phyloP scores from a whole-genome alignment of 2,329 filamentous ascomycete species.

The Fusarium chuoi region DNA sequence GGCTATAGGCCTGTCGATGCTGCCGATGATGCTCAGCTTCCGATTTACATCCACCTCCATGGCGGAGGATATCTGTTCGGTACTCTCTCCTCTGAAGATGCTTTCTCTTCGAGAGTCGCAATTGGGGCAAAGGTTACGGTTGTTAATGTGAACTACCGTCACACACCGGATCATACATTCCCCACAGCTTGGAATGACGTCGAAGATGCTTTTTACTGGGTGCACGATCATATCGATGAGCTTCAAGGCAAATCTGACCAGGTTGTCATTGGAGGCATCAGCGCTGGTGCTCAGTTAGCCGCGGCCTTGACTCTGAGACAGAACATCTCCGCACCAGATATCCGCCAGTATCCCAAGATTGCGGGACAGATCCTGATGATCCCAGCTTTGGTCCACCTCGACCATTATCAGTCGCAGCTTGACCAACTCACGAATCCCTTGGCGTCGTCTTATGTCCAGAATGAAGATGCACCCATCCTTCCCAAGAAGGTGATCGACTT shows the following conservation, averaged over 20 bases:
- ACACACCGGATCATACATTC: slow-evolving; percentile 63
- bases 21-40: slow-evolving; percentile 51
- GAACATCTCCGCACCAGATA: slow-evolving; percentile 39
- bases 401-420: slow-evolving; percentile 41
- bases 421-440: slow-evolving; percentile 48
- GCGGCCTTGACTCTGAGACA: slow-evolving; percentile 53
- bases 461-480: slow-evolving; percentile 61
- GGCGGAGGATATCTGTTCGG: slow-evolving; percentile 68
- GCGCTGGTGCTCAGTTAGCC: slow-evolving; percentile 57
- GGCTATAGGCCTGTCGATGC: slow-evolving; percentile 15
- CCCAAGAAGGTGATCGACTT: slow-evolving; percentile 43
- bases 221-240: slow-evolving; percentile 48
- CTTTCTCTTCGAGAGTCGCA: slow-evolving; percentile 60
- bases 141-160: slow-evolving; percentile 68
- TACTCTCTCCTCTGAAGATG: slow-evolving; percentile 62
- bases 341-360: slow-evolving; percentile 43
- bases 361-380: slow-evolving; percentile 64
- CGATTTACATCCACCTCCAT: slow-evolving; percentile 63
- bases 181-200: slow-evolving; percentile 64
- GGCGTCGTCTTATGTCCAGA: slow-evolving; percentile 56
- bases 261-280: slow-evolving; percentile 60
- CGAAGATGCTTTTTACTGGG: slow-evolving; percentile 65
- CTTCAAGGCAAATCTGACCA: slow-evolving; percentile 21
- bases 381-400: slow-evolving; percentile 51
- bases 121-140: slow-evolving; percentile 55